Base-by-base conservation (phyloP, 805 yeast genomes). In the Schwanniomyces yamadae region DNA sequence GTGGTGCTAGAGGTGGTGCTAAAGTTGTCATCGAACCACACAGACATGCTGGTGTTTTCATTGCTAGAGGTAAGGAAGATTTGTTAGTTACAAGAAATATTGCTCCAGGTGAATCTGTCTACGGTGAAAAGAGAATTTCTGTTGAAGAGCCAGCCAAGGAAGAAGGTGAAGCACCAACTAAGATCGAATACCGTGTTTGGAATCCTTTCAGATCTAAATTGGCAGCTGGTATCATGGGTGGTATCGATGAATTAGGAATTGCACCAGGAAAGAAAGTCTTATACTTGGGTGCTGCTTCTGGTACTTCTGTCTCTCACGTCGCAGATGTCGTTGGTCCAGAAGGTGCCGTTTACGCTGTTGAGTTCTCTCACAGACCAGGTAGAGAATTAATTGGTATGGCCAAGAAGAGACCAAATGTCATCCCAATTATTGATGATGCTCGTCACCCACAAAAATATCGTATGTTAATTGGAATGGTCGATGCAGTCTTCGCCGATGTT, bases 191-290 rank as follows among this genome's bases (percentile, higher is more conserved):
- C 82, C 90, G 99, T 80, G 99, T 93, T 52, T 93, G 99, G 99
- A 93, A 93, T 73, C 99, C 99, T 47, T 93, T 93, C 85, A 85
- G 99, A 82, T 91, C 98, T 42, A 93, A 93, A 80, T 77, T 93
- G 74, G 99, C 99, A 64, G 99, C 99, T 46, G 99, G 99, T 85
- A 87, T 93, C 52, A 86, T 93, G 88, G 99, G 99, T 73, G 99
- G 99, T 84, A 73, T 93, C 54, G 99, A 91, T 65, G 97, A 93
- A 73, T 72, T 93, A 54, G 95, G 89, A 76, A 85, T 93, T 69
- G 95, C 86, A 39, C 99, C 99, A 59, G 99, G 99, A 62, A 88
- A 86, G 75, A 93, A 93, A 76, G 98, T 93, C 36, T 76, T 93
- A 47, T 93, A 93, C 69, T 72, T 93, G 59, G 99, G 99, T 80